Percentiles rank a stretch among this genome's conserved stretches.
phyloP scores from a whole-genome alignment of 768 basidiomycete genomes.

The Crucibulum laeve region DNA sequence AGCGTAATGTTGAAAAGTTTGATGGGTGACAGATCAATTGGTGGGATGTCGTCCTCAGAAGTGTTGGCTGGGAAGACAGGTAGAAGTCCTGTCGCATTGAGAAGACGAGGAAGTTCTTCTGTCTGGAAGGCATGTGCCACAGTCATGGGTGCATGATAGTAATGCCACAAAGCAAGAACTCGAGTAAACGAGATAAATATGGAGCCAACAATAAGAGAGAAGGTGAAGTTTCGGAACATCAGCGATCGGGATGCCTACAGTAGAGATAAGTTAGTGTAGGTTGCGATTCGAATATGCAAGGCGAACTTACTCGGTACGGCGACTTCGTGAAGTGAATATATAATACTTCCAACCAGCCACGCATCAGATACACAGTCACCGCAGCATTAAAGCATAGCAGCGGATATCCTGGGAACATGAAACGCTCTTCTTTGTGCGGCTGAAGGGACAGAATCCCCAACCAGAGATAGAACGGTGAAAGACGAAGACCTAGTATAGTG shows the following conservation, averaged over 20 bases:
- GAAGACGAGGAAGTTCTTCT: slow-evolving; percentile 74
- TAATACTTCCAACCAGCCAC: slow-evolving; percentile 80
- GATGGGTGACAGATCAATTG: slow-evolving; percentile 66
- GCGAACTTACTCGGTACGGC: slow-evolving; percentile 68
- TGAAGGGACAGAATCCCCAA: slow-evolving; percentile 71
- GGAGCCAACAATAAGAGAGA: slow-evolving; percentile 61
- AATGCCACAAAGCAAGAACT: slow-evolving; percentile 76
- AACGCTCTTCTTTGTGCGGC: slow-evolving; percentile 97
- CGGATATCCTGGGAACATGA: slow-evolving; percentile 94
- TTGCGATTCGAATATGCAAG: background rate
- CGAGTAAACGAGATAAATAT: slow-evolving; percentile 74
- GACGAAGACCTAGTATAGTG: slow-evolving; percentile 65
- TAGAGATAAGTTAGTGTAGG: slow-evolving; percentile 3
- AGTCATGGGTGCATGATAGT: slow-evolving; percentile 88
- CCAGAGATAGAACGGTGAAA: slow-evolving; percentile 96
- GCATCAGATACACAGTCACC: slow-evolving; percentile 76
- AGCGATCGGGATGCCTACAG: slow-evolving; percentile 69
- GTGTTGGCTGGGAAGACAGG: slow-evolving; percentile 34
- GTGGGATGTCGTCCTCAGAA: slow-evolving; percentile 37
- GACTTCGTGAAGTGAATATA: slow-evolving; percentile 79
- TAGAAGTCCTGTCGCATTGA: slow-evolving; percentile 68
- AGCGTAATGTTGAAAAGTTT: slow-evolving; percentile 67
- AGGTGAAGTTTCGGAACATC: slow-evolving; percentile 74
- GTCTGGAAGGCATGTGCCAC: slow-evolving; percentile 68
- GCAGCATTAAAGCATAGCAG: slow-evolving; percentile 93